These are phyloP conservation scores for Fraxinus nigra DNA, from an alignment of 305 asterid genomes.

Conservation along the genomic window DNA sequence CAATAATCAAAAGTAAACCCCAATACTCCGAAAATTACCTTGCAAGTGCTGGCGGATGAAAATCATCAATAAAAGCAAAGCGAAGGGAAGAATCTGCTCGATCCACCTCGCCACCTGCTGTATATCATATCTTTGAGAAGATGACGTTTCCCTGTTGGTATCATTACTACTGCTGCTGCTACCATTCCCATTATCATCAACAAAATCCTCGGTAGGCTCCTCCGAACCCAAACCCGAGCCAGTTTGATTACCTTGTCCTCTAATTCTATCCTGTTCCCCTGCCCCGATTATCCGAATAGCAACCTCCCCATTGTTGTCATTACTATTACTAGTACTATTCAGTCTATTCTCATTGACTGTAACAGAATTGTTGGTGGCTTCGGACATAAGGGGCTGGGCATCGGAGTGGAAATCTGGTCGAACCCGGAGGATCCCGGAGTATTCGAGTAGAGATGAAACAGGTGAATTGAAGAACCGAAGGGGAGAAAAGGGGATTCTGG, in stretches of 20 bases:
- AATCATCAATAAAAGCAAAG: conserved; percentile 60
- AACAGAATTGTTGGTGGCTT: conserved; percentile 21
- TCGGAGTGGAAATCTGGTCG: conserved; percentile 48
- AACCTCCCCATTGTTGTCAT: conserved; percentile 45
- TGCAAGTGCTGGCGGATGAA: conserved; percentile 76
- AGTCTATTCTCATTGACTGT: conserved; percentile 15
- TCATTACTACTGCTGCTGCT: conserved; percentile 28
- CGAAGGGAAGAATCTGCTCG: conserved; percentile 74
- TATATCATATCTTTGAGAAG: conserved; percentile 68
- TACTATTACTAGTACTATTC: conserved; percentile 18
- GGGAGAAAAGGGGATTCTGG: conserved; percentile 32
- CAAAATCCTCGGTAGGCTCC: conserved; percentile 29
- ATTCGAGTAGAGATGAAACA: conserved; percentile 53
- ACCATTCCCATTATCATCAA: conserved; percentile 31
- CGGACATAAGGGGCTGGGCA: conserved; percentile 35
- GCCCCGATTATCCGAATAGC: conserved; percentile 59
- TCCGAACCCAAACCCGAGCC: conserved; percentile 25
- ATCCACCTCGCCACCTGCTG: conserved; percentile 69
- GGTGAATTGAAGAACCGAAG: conserved; percentile 57
- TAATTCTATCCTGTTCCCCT: conserved; percentile 39
- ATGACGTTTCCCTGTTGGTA: conserved; percentile 26
- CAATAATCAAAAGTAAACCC: neutral
- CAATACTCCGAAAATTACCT: conserved; percentile 33
- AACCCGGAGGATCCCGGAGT: conserved; percentile 53
- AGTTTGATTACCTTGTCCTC: conserved; percentile 18